Percentiles rank a stretch among this genome's conserved stretches.
phyloP scores from a whole-genome alignment of 2,329 filamentous ascomycete species.

The Seiridium cupressi region DNA sequence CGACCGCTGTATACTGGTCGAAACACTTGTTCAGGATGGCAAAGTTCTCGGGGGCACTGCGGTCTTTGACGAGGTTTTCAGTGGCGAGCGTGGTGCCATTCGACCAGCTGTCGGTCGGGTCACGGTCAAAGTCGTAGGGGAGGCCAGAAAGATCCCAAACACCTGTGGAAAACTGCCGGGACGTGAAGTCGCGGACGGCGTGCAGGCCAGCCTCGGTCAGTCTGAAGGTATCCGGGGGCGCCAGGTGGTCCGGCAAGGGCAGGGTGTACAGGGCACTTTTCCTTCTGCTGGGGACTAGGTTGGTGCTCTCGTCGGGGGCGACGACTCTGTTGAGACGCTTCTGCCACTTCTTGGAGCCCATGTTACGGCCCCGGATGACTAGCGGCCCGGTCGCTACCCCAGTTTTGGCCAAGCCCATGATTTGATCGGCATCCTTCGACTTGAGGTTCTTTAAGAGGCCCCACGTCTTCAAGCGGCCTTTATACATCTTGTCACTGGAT shows the following conservation, averaged over 20 bases:
- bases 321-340: slow-evolving; percentile 8
- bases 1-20: slow-evolving; percentile 1
- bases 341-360: slow-evolving; percentile 10
- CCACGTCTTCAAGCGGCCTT: slow-evolving; percentile 8
- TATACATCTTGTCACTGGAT: slow-evolving; percentile 11
- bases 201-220: not conserved
- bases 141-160: slow-evolving; percentile 5
- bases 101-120: not conserved
- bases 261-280: not conserved
- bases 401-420: slow-evolving; percentile 8
- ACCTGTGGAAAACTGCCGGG: not conserved
- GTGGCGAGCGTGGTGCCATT: not conserved
- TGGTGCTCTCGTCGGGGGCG: not conserved
- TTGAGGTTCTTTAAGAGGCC: slow-evolving; percentile 12
- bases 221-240: not conserved
- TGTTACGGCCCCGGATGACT: slow-evolving; percentile 7
- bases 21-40: slow-evolving; percentile 8
- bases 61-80: slow-evolving; percentile 2
- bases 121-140: not conserved
- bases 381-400: slow-evolving; percentile 8
- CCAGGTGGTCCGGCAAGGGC: not conserved
- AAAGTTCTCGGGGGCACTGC: not conserved
- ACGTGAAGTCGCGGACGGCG: not conserved
- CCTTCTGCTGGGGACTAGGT: not conserved
- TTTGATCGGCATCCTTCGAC: slow-evolving; percentile 9